Percentiles rank a stretch among this genome's conserved stretches.
Evolutionary conservation across 1,284 basidiomycete genomes (phyloP).

Genomic region (Cutaneotrichosporon daszewskae): DNA sequence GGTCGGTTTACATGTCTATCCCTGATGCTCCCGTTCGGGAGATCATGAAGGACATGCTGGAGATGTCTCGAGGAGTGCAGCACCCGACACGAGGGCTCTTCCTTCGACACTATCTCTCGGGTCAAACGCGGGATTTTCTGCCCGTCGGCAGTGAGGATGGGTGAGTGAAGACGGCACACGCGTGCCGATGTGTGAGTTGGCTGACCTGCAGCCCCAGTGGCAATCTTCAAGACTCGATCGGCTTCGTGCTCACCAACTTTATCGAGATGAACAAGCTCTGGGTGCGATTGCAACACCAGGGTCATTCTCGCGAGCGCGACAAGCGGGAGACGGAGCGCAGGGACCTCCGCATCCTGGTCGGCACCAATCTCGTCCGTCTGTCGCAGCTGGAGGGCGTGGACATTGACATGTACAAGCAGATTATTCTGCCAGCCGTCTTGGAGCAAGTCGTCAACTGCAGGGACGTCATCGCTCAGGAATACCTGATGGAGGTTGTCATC

Average conservation of each 20-base stretch:
- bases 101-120: constrained; percentile 86
- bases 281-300: constrained; percentile 93
- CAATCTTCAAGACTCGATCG: constrained; percentile 85
- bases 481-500: constrained; percentile 96
- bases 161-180: constrained; percentile 51
- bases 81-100: constrained; percentile 90
- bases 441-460: constrained; percentile 96
- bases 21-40: constrained; percentile 91
- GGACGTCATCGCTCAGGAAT: constrained; percentile 94
- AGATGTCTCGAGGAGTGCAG: constrained; percentile 91
- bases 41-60: constrained; percentile 99
- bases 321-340: constrained; percentile 90
- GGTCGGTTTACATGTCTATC: constrained; percentile 94
- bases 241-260: constrained; percentile 91
- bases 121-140: constrained; percentile 88
- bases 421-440: constrained; percentile 79
- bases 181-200: neutral
- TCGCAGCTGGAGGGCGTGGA: constrained; percentile 91
- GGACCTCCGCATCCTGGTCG: constrained; percentile 87
- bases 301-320: constrained; percentile 88
- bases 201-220: constrained; percentile 61
- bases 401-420: constrained; percentile 75
- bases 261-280: constrained; percentile 99
- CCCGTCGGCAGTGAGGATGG: constrained; percentile 75
- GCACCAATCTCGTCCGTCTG: constrained; percentile 88